Evolutionary conservation across 2,329 filamentous ascomycete species (phyloP), one percentile per base, ranked within the genome.

Genomic region (Aspergillus brasiliensis): DNA sequence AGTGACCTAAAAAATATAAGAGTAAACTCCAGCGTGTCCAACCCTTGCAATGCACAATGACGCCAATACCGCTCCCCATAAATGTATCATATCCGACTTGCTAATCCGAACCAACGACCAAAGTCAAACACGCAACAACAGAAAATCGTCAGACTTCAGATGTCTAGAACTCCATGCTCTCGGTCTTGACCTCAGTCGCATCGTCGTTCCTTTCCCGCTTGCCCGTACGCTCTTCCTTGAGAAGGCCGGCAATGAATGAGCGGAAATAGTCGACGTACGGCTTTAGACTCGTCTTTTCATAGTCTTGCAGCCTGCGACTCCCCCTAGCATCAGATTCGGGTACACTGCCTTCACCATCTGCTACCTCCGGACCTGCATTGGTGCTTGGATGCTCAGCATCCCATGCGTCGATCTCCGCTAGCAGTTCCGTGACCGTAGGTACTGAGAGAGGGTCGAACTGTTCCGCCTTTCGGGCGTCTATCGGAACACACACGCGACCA

Each of bases 241-340:
- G 83, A 57, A 99, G 75, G 0, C 81, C 84, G 8, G 86, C 84
- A 7, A 98, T 91, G 77, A 97, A 96, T 0, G 83, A 84, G 67
- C 90, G 85, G 77, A 99, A 98, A 67, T 89, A 88, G 59, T 98
- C 93, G 37, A 98, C 87, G 73, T 96, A 98, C 8, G 92, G 92
- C 80, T 90, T 96, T 71, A 99, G 77, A 65, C 91, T 92, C 23
- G 95, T 99, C 86, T 98, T 99, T 78, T 99, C 94, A 88, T 94
- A 98, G 73, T 99, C 95, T 66, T 89, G 85, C 51, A 91, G 70
- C 69, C 82, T 86, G 58, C 74, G 73, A 51, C 70, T 74, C 57
- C 67, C 71, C 42, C 70, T 70, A 10, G 67, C 66, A 34, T 81
- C 72, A 3, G 70, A 69, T 17, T 68, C 71, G 15, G 65, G 59